Percentiles rank a stretch among this genome's conserved stretches.
Evolutionary conservation across 148 eudicot species (phyloP).

Genomic region (Polygonum maritimum): DNA sequence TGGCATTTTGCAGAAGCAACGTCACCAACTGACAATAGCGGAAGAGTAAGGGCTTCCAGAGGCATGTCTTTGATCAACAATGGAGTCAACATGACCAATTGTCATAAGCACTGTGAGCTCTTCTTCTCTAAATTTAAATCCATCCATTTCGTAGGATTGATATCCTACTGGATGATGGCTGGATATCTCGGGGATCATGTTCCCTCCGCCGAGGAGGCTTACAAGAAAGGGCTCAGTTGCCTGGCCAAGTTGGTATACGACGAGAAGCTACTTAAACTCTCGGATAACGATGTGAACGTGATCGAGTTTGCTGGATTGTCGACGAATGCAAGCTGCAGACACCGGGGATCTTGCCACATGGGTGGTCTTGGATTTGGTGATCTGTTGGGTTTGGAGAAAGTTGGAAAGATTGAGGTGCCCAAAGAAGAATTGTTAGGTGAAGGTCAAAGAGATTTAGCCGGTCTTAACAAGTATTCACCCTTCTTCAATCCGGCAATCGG

Average conservation of each 20-base stretch:
- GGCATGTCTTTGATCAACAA: background rate
- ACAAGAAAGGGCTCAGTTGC: background rate
- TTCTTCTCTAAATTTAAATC: background rate
- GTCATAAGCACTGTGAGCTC: background rate
- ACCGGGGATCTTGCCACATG: background rate
- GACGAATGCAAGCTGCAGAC: background rate
- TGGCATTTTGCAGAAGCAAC: too few relatives aligned
- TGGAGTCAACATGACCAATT: background rate
- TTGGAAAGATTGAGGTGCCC: background rate
- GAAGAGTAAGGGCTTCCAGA: too few relatives aligned
- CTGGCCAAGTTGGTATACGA: background rate
- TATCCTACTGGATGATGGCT: background rate
- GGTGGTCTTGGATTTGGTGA: too few relatives aligned
- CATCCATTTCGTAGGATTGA: background rate
- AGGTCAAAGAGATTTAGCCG: background rate
- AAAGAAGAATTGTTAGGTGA: background rate
- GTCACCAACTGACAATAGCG: background rate
- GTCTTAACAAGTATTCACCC: background rate
- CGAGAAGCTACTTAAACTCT: background rate
- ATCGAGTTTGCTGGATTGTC: background rate
- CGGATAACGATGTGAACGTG: background rate
- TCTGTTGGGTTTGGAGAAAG: background rate
- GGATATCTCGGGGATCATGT: background rate
- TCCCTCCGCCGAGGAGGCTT: background rate
- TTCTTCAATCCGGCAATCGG: background rate